phyloP scores from a whole-genome alignment of 768 basidiomycete genomes.

The Suillus placidus region DNA sequence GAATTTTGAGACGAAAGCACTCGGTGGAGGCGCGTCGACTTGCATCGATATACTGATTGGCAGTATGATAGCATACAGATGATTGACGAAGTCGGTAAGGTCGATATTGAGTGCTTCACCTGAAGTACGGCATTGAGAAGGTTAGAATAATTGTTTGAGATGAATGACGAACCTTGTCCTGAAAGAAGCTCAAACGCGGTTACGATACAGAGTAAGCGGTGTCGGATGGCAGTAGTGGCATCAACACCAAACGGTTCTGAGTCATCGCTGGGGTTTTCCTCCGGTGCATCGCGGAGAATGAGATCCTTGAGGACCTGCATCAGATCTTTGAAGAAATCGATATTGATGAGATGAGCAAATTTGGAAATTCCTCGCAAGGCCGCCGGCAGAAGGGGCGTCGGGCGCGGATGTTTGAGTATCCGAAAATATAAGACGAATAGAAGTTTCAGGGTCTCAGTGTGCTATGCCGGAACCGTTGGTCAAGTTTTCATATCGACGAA shows the following conservation, averaged over 20 bases:
- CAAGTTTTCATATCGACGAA: conserved; percentile 10
- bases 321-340: conserved; percentile 98
- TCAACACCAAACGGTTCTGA: conserved; percentile 32
- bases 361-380: conserved; percentile 91
- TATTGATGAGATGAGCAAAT: conserved; percentile 95
- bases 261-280: conserved; percentile 43
- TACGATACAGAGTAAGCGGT: conserved; percentile 81
- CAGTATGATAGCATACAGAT: conserved; percentile 81
- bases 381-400: conserved; percentile 78
- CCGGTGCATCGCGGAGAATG: conserved; percentile 51
- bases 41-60: conserved; percentile 68
- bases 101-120: conserved; percentile 98
- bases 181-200: conserved; percentile 98
- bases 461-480: conserved; percentile 51
- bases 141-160: conserved; percentile 15
- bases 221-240: conserved; percentile 49
- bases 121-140: conserved; percentile 32
- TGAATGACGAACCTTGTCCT: conserved; percentile 75
- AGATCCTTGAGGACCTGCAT: conserved; percentile 83
- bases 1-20: conserved; percentile 29
- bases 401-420: conserved; percentile 83
- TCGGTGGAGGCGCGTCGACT: conserved; percentile 55
- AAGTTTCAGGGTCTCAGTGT: conserved; percentile 97
- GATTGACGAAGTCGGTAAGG: conserved; percentile 83
- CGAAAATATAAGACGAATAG: conserved; percentile 97